These are phyloP conservation scores for Ophiobolus disseminans DNA, from an alignment of 2,329 filamentous ascomycete species.

Conservation along the genomic window DNA sequence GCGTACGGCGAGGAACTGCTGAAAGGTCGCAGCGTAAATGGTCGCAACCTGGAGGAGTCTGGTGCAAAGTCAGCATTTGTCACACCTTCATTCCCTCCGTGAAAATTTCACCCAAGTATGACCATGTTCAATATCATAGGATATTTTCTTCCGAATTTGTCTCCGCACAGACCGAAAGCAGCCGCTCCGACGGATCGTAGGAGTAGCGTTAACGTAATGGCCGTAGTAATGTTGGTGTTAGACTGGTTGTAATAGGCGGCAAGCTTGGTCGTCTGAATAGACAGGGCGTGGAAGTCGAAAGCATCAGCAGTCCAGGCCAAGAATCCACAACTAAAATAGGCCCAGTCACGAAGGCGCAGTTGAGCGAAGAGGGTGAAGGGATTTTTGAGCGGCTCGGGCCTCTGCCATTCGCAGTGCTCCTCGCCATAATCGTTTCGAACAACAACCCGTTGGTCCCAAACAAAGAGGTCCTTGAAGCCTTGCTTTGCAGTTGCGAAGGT, in stretches of 20 bases:
- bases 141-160: conserved; percentile 67
- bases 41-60: conserved; percentile 76
- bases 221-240: conserved; percentile 74
- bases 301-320: conserved; percentile 81
- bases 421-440: conserved; percentile 71
- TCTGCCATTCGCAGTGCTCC: conserved; percentile 70
- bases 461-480: conserved; percentile 69
- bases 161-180: conserved; percentile 76
- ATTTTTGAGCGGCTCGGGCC: conserved; percentile 71
- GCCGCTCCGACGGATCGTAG: conserved; percentile 78
- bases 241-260: conserved; percentile 64
- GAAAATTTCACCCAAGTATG: too few species aligned
- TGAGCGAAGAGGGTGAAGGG: conserved; percentile 72
- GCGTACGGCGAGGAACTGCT: conserved; percentile 76
- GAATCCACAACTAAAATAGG: conserved; percentile 77
- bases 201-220: conserved; percentile 77
- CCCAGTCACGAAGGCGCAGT: conserved; percentile 71
- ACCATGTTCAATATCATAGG: conserved; percentile 84
- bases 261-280: conserved; percentile 78
- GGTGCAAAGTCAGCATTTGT: too few species aligned
- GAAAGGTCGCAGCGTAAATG: conserved; percentile 75
- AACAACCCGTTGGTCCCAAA: conserved; percentile 76
- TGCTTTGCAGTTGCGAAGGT: conserved; percentile 70
- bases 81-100: too few species aligned
- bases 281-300: conserved; percentile 83